A percentile compares a stretch with the other conserved stretches of the same genome.
Conservation (phyloP, 768 basidiomycete genomes). For the Rubroboletus satanas region DNA sequence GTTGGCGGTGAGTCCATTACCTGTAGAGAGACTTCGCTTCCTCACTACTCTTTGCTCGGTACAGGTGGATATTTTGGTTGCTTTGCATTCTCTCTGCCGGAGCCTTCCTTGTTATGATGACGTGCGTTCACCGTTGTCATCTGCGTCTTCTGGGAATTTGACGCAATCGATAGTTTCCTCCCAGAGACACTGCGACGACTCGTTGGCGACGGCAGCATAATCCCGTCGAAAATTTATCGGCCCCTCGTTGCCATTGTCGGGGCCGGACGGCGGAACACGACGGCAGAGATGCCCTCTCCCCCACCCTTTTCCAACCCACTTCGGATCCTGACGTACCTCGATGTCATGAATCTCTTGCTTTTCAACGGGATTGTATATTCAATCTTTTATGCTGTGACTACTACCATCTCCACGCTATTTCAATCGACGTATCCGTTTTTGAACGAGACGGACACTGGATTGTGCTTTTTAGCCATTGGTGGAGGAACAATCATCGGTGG, state of each 20-base stretch:
- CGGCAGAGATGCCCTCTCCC: slow-evolving; percentile 1
- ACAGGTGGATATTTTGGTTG: slow-evolving; percentile 24
- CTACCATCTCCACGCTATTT: slow-evolving; percentile 50
- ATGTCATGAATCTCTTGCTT: slow-evolving; percentile 37
- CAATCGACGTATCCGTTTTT: slow-evolving; percentile 46
- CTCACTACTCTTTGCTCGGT: background rate
- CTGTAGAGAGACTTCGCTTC: background rate
- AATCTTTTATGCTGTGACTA: slow-evolving; percentile 46
- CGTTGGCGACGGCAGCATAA: slow-evolving; percentile 29
- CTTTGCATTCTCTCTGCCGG: slow-evolving; percentile 16
- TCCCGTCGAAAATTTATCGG: slow-evolving; percentile 24
- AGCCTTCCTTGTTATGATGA: slow-evolving; percentile 12
- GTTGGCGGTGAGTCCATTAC: slow-evolving; percentile 52
- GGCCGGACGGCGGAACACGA: slow-evolving; percentile 14
- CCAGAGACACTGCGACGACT: slow-evolving; percentile 21
- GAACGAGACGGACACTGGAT: slow-evolving; percentile 51
- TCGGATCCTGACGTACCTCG: slow-evolving; percentile 36
- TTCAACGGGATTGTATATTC: slow-evolving; percentile 54
- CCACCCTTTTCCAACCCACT: slow-evolving; percentile 37
- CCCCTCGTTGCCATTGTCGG: slow-evolving; percentile 28
- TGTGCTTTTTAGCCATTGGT: slow-evolving; percentile 77
- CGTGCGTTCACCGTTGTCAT: slow-evolving; percentile 2
- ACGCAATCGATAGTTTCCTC: slow-evolving; percentile 18
- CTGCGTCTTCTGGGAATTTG: background rate
- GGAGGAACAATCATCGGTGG: slow-evolving; percentile 66